Conservation (phyloP, 2,329 filamentous ascomycete species). For the Aspergillus jensenii region DNA sequence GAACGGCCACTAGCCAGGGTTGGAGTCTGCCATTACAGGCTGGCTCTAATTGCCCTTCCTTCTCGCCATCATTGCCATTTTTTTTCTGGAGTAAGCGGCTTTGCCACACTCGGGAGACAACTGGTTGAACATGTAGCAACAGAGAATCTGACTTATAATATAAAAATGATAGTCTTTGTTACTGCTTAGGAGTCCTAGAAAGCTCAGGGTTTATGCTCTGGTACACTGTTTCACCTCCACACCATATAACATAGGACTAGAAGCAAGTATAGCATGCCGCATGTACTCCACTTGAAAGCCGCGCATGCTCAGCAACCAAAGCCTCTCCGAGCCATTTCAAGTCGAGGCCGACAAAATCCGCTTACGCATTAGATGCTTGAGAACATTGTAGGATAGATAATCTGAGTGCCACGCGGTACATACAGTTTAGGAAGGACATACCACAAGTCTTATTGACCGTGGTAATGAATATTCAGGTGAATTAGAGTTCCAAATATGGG, state of each 20-base stretch:
- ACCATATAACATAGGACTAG: not conserved
- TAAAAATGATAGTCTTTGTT: too few relatives aligned
- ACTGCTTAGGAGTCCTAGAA: not conserved
- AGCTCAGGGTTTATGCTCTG: not conserved
- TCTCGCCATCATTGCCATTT: not conserved
- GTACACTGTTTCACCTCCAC: not conserved
- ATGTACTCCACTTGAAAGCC: not conserved
- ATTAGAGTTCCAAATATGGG: not conserved
- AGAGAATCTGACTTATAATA: not conserved
- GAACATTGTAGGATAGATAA: not conserved
- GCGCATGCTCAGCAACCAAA: not conserved
- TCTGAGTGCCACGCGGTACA: too few relatives aligned
- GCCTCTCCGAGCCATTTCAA: not conserved
- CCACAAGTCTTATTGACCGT: not conserved
- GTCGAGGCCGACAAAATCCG: not conserved
- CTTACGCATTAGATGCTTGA: not conserved
- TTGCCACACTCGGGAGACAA: not conserved
- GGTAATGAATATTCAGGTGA: not conserved
- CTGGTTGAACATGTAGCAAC: not conserved
- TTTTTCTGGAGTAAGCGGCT: not conserved
- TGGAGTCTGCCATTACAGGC: not conserved
- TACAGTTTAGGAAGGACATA: not conserved
- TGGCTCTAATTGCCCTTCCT: not conserved
- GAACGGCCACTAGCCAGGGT: slow-evolving; percentile 10
- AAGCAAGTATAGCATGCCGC: not conserved